phyloP scores from a whole-genome alignment of 257 asterid species.

The Nicotiana tomentosiformis region DNA sequence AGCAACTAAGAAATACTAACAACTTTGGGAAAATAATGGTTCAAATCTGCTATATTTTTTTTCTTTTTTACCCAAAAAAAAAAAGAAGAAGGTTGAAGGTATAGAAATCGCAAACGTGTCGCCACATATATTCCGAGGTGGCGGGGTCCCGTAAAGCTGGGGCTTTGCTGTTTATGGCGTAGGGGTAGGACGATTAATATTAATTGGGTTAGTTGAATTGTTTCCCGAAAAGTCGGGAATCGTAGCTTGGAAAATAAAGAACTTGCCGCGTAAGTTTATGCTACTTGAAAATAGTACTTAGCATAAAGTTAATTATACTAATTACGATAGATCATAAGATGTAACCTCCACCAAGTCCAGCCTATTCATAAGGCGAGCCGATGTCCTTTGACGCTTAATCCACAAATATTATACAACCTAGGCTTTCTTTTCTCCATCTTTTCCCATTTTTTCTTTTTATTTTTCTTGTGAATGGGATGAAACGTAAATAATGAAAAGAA shows the following conservation, averaged over 20 bases:
- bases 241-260: not conserved
- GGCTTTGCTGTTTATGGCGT: not conserved
- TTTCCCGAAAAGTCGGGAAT: not conserved
- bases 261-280: not conserved
- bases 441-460: not conserved
- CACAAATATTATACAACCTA: not conserved
- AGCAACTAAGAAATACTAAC: no score
- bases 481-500: not conserved
- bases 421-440: not conserved
- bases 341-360: slow-evolving; percentile 5
- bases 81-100: not conserved
- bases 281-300: not conserved
- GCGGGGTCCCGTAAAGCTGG: not conserved
- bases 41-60: no score
- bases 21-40: no score
- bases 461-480: not conserved
- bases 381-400: not conserved
- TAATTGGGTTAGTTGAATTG: not conserved
- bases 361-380: not conserved
- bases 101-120: slow-evolving; percentile 9
- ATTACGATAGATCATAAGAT: not conserved
- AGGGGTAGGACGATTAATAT: not conserved
- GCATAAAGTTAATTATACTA: no score
- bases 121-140: slow-evolving; percentile 20
- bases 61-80: no score